Percentiles rank a stretch among this genome's conserved stretches.
These are phyloP conservation scores for Aleurites moluccanus DNA, from an alignment of 441 rosid species.

Conservation along the genomic window DNA sequence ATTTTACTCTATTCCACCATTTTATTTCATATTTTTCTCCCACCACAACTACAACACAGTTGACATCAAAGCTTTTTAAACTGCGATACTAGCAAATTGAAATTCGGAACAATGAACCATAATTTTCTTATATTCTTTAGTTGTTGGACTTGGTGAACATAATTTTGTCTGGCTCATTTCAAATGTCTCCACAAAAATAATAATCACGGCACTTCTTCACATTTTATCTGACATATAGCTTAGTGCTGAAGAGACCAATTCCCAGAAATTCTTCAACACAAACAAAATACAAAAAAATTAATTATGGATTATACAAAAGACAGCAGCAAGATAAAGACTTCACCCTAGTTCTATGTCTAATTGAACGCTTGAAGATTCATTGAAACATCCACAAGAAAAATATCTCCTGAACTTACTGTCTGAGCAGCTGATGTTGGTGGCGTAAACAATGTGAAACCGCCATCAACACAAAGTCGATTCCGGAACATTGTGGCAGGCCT, in stretches of 20 bases:
- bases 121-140: background rate
- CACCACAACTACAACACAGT: background rate
- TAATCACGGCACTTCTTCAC: background rate
- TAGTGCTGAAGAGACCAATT: background rate
- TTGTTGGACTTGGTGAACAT: background rate
- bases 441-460: constrained; percentile 92
- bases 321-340: constrained; percentile 7
- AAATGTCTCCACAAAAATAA: background rate
- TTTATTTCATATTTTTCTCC: background rate
- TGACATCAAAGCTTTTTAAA: background rate
- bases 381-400: background rate
- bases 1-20: background rate
- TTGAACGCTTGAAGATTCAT: background rate
- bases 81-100: background rate
- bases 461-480: constrained; percentile 83
- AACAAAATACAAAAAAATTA: background rate
- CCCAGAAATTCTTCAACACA: background rate
- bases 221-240: background rate
- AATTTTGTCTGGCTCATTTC: background rate
- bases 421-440: constrained; percentile 92
- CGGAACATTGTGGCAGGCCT: constrained; percentile 83
- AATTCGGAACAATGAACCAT: background rate
- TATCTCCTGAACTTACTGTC: constrained; percentile 54
- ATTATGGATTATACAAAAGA: background rate
- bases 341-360: background rate